Conservation (phyloP, 2,329 filamentous ascomycete genomes). For the Diplodia intermedia region DNA sequence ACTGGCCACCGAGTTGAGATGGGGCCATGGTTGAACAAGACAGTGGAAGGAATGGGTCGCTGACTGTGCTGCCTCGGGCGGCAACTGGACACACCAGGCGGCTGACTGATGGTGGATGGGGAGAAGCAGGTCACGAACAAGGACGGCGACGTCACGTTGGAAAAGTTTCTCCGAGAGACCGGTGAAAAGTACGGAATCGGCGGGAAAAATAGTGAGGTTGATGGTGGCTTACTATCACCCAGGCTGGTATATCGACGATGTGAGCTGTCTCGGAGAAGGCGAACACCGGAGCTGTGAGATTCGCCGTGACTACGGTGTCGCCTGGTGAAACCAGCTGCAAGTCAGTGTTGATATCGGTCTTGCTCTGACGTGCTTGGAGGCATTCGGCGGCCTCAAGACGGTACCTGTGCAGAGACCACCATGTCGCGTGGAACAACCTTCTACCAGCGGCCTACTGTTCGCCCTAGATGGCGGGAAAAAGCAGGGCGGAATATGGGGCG, state of each 20-base stretch:
- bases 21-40: background rate
- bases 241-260: constrained; percentile 17
- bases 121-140: constrained; percentile 14
- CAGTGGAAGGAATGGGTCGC: background rate
- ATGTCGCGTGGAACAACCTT: constrained; percentile 7
- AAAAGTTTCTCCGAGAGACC: constrained; percentile 9
- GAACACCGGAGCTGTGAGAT: constrained; percentile 13
- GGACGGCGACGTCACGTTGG: constrained; percentile 12
- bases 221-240: constrained; percentile 1
- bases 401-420: constrained; percentile 25
- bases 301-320: constrained; percentile 18
- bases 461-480: constrained; percentile 6
- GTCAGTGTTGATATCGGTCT: constrained; percentile 26
- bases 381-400: constrained; percentile 16
- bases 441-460: background rate
- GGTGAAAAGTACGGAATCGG: background rate
- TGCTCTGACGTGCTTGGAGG: constrained; percentile 16
- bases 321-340: constrained; percentile 26
- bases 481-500: constrained; percentile 11
- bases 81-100: background rate
- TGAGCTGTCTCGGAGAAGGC: constrained; percentile 15
- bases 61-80: background rate
- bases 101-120: background rate
- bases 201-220: background rate
- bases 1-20: background rate